Percentiles rank a stretch among this genome's conserved stretches.
Evolutionary conservation across 2,329 filamentous ascomycete species (phyloP).

Genomic region (Fusarium ambrosium): DNA sequence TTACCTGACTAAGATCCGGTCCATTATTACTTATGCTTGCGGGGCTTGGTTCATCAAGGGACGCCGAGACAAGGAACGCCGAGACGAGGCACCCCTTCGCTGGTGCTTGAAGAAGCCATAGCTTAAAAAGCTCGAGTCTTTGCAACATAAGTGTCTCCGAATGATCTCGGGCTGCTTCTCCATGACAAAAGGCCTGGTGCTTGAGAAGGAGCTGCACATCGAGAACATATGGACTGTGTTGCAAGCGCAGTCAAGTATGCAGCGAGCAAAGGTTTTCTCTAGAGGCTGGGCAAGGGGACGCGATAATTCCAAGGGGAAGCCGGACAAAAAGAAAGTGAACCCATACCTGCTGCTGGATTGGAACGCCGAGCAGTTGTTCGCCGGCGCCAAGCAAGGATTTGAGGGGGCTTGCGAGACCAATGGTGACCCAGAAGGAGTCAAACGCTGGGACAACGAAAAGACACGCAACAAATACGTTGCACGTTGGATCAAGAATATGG

Average conservation of each 20-base stretch:
- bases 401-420: neutral
- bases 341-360: neutral
- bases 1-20: conserved; percentile 15
- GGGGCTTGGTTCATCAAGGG: conserved; percentile 23
- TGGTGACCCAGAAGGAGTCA: neutral
- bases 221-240: conserved; percentile 10
- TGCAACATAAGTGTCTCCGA: conserved; percentile 9
- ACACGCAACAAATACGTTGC: neutral
- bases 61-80: neutral
- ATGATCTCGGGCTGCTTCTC: conserved; percentile 8
- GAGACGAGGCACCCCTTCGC: neutral
- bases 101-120: neutral
- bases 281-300: neutral
- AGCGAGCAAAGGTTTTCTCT: conserved; percentile 1
- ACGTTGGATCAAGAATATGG: conserved; percentile 15
- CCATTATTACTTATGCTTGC: conserved; percentile 21
- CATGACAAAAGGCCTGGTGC: neutral
- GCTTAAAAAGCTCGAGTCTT: neutral
- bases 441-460: neutral
- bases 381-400: neutral
- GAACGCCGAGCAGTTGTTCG: neutral
- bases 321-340: neutral
- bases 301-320: neutral
- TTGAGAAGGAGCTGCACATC: conserved; percentile 22
- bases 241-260: neutral